A percentile compares a stretch with the other conserved stretches of the same genome.
These are phyloP conservation scores for Piedraia hortae DNA, from an alignment of 2,329 filamentous ascomycete genomes.

Conservation along the genomic window DNA sequence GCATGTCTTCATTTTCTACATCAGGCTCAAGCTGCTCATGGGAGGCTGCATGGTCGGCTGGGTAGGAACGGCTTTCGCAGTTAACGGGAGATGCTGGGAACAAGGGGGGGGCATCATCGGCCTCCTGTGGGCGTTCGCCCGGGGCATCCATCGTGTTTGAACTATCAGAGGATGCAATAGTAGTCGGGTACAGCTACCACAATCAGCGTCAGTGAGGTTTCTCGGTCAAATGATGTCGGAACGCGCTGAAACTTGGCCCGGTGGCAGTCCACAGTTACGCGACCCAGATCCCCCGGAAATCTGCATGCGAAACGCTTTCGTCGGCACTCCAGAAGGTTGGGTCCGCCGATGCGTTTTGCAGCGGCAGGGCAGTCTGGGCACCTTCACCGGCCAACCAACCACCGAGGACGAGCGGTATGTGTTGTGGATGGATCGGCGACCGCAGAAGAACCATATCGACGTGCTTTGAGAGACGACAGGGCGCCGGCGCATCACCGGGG, in stretches of 20 bases:
- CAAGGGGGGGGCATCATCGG: slow-evolving; percentile 18
- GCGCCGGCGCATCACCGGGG: too few relatives aligned
- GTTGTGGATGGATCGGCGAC: too few relatives aligned
- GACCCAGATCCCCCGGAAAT: slow-evolving; percentile 17
- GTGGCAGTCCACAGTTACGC: slow-evolving; percentile 12
- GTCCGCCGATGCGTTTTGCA: too few relatives aligned
- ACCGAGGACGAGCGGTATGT: too few relatives aligned
- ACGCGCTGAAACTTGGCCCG: slow-evolving; percentile 10
- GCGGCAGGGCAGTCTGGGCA: too few relatives aligned
- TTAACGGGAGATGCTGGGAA: slow-evolving; percentile 26
- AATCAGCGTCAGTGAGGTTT: too few relatives aligned
- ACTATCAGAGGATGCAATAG: slow-evolving; percentile 29
- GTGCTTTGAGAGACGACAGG: too few relatives aligned
- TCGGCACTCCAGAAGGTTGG: too few relatives aligned
- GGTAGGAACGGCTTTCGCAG: slow-evolving; percentile 54
- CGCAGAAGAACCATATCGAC: too few relatives aligned
- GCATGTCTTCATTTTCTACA: slow-evolving; percentile 17
- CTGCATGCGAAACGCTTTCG: too few relatives aligned
- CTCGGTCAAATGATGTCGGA: slow-evolving; percentile 8
- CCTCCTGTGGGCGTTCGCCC: slow-evolving; percentile 37
- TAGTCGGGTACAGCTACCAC: too few relatives aligned
- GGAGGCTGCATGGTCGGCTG: slow-evolving; percentile 24
- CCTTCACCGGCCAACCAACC: too few relatives aligned
- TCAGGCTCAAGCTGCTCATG: slow-evolving; percentile 15
- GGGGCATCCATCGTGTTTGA: slow-evolving; percentile 26